Base-by-base conservation (phyloP, 2,329 filamentous ascomycete species). In the Talaromyces rugulosus region DNA sequence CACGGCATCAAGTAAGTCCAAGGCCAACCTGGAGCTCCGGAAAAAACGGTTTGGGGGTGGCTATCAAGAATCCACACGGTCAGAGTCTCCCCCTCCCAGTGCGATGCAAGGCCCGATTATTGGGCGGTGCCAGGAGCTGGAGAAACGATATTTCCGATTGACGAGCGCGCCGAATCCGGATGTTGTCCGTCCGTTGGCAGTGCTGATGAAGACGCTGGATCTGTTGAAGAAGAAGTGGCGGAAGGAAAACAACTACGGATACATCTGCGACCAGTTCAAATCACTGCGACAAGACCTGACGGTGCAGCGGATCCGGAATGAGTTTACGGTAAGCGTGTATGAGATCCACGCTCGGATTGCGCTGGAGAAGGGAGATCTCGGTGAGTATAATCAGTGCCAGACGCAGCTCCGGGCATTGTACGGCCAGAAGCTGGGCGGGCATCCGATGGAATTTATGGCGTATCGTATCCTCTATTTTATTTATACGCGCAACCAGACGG, bases 331-430 rank as follows among this genome's bases (percentile, higher is more conserved):
- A 66, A 89, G 86, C 65, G 95, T 97, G 55, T 99, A 99, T 78
- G 95, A 99, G 80, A 96, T 94, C 65, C 95, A 99, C 80, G 95
- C 94, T 66, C 89, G 95, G 64, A 98, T 99, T 79, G 95, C 95
- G 68, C 83, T 99, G 78, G 94, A 99, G 80, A 97, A 96, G 85
- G 92, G 91, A 80, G 95, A 99, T 83, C 87, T 98, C 82, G 94
- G 95, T 99, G 95, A 99, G 95, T 99, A 99, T 95, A 99, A 99
- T 83, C 95, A 99, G 85, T 99, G 95, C 80, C 95, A 99, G 83
- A 98, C 95, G 72, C 95, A 99, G 81, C 84, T 99, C 74, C 91
- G 92, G 78, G 92, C 90, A 67, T 82, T 99, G 72, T 98, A 99
- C 80, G 86, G 87, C 76, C 86, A 91, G 80, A 90, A 91, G 68